Percentiles rank a stretch among this genome's conserved stretches.
Conservation (phyloP, 169 alveolate species). For the Plasmodium gonderi region DNA sequence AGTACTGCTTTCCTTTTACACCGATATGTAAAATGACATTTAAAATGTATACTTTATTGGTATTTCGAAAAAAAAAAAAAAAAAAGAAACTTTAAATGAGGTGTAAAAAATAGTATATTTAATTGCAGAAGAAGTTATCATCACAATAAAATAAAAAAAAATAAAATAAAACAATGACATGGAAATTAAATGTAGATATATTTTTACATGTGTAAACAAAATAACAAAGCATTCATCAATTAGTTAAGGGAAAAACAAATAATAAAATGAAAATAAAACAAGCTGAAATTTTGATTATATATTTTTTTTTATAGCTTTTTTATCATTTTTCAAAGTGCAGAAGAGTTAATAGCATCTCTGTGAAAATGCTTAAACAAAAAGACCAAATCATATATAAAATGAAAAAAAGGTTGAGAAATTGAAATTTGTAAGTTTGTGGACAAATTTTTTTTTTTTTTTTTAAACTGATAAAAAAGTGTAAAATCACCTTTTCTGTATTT, state of each 20-base stretch:
- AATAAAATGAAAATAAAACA: background rate
- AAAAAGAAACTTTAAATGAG: background rate
- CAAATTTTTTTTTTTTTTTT: background rate
- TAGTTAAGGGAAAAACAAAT: background rate
- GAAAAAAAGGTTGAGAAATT: constrained; percentile 1
- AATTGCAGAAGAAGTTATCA: background rate
- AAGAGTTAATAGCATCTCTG: background rate
- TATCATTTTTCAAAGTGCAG: constrained; percentile 4
- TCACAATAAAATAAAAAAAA: background rate
- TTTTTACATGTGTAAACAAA: background rate
- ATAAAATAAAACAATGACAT: background rate
- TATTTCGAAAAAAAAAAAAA: background rate
- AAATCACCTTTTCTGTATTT: background rate
- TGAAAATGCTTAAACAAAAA: background rate
- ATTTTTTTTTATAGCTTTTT: background rate
- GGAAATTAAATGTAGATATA: constrained; percentile 2
- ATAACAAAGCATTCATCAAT: constrained; percentile 14
- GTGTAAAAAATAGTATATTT: background rate
- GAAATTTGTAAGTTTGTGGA: background rate
- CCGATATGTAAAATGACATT: background rate
- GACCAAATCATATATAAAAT: background rate
- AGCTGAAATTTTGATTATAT: background rate
- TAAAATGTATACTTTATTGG: background rate
- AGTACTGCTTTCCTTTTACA: background rate
- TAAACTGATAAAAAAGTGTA: background rate